Conservation (phyloP, 495 filamentous ascomycete genomes). For the Neurospora sp. region DNA sequence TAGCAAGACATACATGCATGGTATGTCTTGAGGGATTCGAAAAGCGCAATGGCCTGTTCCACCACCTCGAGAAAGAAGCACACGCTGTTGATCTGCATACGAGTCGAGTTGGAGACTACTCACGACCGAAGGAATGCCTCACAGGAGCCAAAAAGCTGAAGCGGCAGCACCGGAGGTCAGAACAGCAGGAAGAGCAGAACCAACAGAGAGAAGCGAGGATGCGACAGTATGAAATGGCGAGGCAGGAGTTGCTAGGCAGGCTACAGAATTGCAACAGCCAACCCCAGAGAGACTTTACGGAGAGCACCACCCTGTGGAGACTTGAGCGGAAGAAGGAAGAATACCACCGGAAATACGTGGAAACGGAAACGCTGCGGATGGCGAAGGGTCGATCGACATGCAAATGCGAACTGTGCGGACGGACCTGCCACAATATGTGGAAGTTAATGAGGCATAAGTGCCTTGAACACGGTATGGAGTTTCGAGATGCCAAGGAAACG, state of each 20-base stretch:
- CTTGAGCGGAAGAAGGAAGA: background rate
- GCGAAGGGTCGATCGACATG: background rate
- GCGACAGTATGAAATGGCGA: background rate
- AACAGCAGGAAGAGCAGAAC: background rate
- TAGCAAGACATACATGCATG: background rate
- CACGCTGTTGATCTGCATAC: background rate
- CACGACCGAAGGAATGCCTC: too few relatives aligned
- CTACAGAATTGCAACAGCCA: background rate
- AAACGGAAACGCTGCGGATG: background rate
- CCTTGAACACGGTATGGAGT: background rate
- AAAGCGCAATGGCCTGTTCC: background rate
- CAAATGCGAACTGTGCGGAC: background rate
- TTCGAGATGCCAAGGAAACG: background rate
- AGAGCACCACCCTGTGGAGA: background rate
- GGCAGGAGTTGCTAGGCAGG: background rate
- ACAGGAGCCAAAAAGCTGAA: background rate
- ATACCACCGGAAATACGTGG: background rate
- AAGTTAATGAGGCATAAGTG: background rate
- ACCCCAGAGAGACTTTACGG: background rate
- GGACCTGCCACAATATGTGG: background rate
- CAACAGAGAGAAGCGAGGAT: background rate
- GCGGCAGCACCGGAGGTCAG: background rate
- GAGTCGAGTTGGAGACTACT: too few relatives aligned
- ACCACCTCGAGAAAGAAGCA: background rate
- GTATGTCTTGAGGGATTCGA: background rate